phyloP scores from a whole-genome alignment of 305 asterid genomes.

The Coffea humblotiana region DNA sequence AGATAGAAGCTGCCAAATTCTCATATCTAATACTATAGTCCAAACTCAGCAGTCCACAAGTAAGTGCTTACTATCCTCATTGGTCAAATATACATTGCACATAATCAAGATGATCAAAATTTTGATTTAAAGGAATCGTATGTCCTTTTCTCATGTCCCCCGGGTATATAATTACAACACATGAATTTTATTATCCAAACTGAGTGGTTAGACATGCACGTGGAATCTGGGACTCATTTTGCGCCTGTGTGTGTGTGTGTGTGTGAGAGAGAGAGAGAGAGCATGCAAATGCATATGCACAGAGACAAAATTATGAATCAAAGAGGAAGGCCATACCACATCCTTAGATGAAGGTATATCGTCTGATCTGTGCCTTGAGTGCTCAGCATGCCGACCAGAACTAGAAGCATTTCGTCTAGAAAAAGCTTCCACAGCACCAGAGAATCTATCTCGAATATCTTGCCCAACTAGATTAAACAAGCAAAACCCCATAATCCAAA shows the following conservation, averaged over 20 bases:
- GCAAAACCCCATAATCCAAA: conserved; percentile 20
- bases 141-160: not conserved
- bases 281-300: conserved; percentile 3
- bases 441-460: conserved; percentile 77
- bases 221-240: not conserved
- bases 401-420: conserved; percentile 64
- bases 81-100: not conserved
- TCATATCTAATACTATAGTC: not conserved
- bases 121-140: not conserved
- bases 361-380: conserved; percentile 64
- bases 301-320: not conserved
- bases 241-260: not conserved
- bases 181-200: not conserved
- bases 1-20: not conserved
- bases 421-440: conserved; percentile 91
- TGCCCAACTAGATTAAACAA: conserved; percentile 51
- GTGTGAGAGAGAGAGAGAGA: not conserved
- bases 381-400: conserved; percentile 70
- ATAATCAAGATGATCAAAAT: not conserved
- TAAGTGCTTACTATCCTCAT: not conserved
- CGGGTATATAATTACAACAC: not conserved
- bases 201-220: not conserved
- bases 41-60: not conserved
- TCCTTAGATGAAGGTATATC: conserved; percentile 83
- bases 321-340: conserved; percentile 55